phyloP scores from a whole-genome alignment of 2,329 filamentous ascomycete genomes.

The Aspergillus brunneoviolaceus region DNA sequence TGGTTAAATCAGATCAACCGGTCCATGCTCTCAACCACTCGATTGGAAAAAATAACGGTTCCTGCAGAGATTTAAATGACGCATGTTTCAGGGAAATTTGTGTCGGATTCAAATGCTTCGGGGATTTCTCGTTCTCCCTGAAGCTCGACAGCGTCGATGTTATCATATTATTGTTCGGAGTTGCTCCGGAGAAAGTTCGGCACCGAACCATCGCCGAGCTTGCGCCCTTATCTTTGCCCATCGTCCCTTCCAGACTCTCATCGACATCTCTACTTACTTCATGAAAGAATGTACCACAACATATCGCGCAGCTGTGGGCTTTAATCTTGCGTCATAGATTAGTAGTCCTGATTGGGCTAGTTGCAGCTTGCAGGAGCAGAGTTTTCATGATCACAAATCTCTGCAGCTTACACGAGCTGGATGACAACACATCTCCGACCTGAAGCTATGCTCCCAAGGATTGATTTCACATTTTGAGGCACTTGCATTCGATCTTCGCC shows the following conservation, averaged over 20 bases:
- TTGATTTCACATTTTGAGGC: background rate
- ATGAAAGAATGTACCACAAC: background rate
- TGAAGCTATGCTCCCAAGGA: background rate
- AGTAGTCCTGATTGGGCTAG: background rate
- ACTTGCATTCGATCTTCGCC: background rate
- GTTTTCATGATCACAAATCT: background rate
- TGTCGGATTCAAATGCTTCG: background rate
- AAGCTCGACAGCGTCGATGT: background rate
- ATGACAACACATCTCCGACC: background rate
- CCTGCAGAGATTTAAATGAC: background rate
- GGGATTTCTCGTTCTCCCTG: background rate
- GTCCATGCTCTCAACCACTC: background rate
- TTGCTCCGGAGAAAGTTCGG: background rate
- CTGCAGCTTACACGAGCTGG: background rate
- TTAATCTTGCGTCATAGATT: background rate
- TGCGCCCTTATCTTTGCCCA: background rate
- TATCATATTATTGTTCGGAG: background rate
- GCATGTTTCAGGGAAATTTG: background rate
- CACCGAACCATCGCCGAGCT: constrained; percentile 1
- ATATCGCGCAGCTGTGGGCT: background rate
- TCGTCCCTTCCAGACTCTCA: background rate
- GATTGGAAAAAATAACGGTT: background rate
- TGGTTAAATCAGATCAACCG: background rate
- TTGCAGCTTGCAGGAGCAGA: background rate
- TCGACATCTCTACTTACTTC: background rate